Conservation (phyloP, 148 eudicot genomes). For the Agrostemma githago region DNA sequence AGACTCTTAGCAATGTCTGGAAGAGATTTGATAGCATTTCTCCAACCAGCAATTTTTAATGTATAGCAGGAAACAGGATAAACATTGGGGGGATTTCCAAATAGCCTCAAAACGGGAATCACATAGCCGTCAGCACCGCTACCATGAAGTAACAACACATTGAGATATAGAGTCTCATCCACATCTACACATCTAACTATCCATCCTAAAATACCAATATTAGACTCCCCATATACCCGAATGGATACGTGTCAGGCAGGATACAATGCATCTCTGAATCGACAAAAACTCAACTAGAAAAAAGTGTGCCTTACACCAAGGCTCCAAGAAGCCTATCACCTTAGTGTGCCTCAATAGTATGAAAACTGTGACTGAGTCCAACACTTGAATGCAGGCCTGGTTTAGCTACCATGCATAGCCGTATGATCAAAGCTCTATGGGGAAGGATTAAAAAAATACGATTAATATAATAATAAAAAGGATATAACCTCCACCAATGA, state of each 20-base stretch:
- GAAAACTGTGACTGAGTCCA: background rate
- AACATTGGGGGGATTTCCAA: background rate
- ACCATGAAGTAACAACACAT: background rate
- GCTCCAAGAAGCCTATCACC: background rate
- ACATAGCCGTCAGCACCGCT: background rate
- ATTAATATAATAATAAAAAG: background rate
- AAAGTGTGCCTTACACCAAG: background rate
- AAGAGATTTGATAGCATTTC: background rate
- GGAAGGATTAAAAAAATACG: no score
- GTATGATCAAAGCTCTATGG: background rate
- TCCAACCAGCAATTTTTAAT: background rate
- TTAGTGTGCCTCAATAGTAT: background rate
- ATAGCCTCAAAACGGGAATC: background rate
- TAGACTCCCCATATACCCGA: background rate
- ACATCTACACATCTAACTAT: background rate
- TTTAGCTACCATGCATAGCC: background rate
- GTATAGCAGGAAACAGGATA: background rate
- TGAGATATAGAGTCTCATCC: background rate
- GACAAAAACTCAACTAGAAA: background rate
- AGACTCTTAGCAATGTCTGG: background rate
- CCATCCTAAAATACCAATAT: background rate
- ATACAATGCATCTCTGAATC: background rate
- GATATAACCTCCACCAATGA: slow-evolving; percentile 85
- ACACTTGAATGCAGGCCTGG: background rate
- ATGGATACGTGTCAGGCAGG: background rate